Conservation (phyloP, 2,329 filamentous ascomycete genomes). For the Camptophora hylomeconis region DNA sequence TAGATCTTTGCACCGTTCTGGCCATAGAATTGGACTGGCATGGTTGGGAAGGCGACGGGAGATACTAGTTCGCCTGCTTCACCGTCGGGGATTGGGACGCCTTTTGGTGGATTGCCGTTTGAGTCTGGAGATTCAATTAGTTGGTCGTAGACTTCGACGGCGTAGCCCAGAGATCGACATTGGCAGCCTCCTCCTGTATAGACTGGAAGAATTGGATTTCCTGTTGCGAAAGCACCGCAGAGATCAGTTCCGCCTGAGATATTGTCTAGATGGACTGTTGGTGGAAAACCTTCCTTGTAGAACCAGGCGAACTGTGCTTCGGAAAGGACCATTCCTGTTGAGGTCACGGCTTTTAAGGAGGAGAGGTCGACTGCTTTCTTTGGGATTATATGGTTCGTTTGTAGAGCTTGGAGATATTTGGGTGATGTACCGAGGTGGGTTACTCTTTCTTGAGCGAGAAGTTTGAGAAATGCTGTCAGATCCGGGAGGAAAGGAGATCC, state of each 20-base stretch:
- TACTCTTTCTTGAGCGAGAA: slow-evolving; percentile 50
- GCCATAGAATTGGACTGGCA: slow-evolving; percentile 54
- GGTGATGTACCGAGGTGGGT: slow-evolving; percentile 66
- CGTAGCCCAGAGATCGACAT: slow-evolving; percentile 39
- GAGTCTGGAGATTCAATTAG: slow-evolving; percentile 15
- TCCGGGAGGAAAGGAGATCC: slow-evolving; percentile 68
- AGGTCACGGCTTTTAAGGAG: slow-evolving; percentile 47
- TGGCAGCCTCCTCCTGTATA: slow-evolving; percentile 47
- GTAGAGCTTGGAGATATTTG: slow-evolving; percentile 61
- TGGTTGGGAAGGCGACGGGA: slow-evolving; percentile 58
- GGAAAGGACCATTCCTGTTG: slow-evolving; percentile 71
- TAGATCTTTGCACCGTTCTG: slow-evolving; percentile 43
- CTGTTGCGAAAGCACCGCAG: slow-evolving; percentile 29
- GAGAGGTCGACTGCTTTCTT: slow-evolving; percentile 50
- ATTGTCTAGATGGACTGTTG: slow-evolving; percentile 46
- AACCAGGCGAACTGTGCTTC: slow-evolving; percentile 71
- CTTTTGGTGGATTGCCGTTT: slow-evolving; percentile 28
- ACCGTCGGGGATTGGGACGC: slow-evolving; percentile 45
- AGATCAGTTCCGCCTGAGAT: slow-evolving; percentile 41
- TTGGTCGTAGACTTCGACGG: slow-evolving; percentile 48
- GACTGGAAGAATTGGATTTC: slow-evolving; percentile 58
- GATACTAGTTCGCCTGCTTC: slow-evolving; percentile 64
- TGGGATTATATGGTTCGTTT: slow-evolving; percentile 50
- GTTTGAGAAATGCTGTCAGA: slow-evolving; percentile 46
- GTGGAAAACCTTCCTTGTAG: slow-evolving; percentile 59